Conservation (phyloP, 2,329 filamentous ascomycete species). For the Blumeriella jaapii region DNA sequence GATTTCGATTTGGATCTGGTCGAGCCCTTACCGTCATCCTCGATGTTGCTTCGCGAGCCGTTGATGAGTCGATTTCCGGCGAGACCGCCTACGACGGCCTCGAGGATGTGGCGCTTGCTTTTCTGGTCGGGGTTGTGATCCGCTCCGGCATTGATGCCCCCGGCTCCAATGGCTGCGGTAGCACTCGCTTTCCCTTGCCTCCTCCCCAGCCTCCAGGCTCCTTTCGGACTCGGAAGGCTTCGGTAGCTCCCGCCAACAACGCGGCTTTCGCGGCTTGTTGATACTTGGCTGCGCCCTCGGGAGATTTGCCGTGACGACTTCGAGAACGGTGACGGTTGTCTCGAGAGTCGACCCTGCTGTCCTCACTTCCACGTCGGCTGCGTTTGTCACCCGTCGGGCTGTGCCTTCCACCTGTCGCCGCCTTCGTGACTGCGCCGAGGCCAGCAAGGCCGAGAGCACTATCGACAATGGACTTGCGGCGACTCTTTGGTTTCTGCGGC, state of each 20-base stretch:
- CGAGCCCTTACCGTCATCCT: conserved; percentile 30
- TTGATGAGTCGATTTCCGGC: conserved; percentile 79
- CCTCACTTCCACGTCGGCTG: conserved; percentile 30
- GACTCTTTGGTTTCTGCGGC: conserved; percentile 37
- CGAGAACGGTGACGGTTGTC: conserved; percentile 43
- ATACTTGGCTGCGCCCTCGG: conserved; percentile 46
- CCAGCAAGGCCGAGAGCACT: conserved; percentile 50
- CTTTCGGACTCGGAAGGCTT: conserved; percentile 84
- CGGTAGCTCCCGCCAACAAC: conserved; percentile 77
- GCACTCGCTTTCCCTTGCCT: conserved; percentile 80
- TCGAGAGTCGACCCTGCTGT: conserved; percentile 31
- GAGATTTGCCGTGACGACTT: conserved; percentile 38
- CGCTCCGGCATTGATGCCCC: conserved; percentile 68
- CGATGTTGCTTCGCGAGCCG: conserved; percentile 56
- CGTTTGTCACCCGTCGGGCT: conserved; percentile 30
- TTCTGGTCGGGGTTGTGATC: conserved; percentile 56
- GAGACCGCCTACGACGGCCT: conserved; percentile 81
- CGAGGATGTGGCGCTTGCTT: conserved; percentile 73
- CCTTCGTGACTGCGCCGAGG: conserved; percentile 49
- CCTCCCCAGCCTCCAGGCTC: conserved; percentile 84
- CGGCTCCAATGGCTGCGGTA: conserved; percentile 83
- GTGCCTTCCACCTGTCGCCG: conserved; percentile 45
- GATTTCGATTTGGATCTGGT: conserved; percentile 60
- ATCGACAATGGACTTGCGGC: conserved; percentile 53
- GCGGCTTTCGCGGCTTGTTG: conserved; percentile 87